phyloP scores from a whole-genome alignment of 768 basidiomycete genomes.

The Serpula lacrymans region DNA sequence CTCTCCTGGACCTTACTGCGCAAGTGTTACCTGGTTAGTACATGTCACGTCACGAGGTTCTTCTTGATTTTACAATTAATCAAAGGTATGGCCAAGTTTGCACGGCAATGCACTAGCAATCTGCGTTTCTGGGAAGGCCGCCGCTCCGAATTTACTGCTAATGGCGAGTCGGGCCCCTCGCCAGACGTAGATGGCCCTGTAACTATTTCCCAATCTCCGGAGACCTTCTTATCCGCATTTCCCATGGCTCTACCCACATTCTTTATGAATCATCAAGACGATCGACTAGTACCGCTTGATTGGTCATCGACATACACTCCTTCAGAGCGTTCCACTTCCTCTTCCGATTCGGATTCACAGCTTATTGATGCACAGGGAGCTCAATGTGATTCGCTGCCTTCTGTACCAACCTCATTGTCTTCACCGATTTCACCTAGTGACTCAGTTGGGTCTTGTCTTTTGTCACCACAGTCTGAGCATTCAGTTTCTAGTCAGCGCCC shows the following conservation, averaged over 20 bases:
- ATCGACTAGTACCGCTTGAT: slow-evolving; percentile 17
- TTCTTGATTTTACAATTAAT: not conserved
- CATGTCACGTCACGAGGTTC: not conserved
- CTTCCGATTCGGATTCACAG: slow-evolving; percentile 23
- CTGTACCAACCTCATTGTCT: slow-evolving; percentile 21
- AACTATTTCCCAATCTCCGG: slow-evolving; percentile 30
- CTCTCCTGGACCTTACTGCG: slow-evolving; percentile 75
- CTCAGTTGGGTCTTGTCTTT: slow-evolving; percentile 27
- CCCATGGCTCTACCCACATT: slow-evolving; percentile 52
- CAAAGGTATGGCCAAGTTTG: slow-evolving; percentile 66
- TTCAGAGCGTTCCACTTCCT: slow-evolving; percentile 23
- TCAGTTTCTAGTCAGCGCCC: slow-evolving; percentile 28
- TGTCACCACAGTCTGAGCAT: slow-evolving; percentile 15
- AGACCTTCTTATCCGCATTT: slow-evolving; percentile 51
- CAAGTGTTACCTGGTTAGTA: slow-evolving; percentile 70
- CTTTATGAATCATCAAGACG: slow-evolving; percentile 27
- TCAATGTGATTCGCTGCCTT: slow-evolving; percentile 4
- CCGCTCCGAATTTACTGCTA: slow-evolving; percentile 34
- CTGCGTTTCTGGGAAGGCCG: slow-evolving; percentile 65
- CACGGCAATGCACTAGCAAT: slow-evolving; percentile 66
- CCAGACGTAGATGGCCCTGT: slow-evolving; percentile 10
- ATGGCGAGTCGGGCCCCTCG: slow-evolving; percentile 9
- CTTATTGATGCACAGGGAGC: not conserved
- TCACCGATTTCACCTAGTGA: slow-evolving; percentile 26
- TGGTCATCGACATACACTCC: slow-evolving; percentile 24